Conservation (phyloP, 208 protist species). For the Naegleria fowleri region DNA sequence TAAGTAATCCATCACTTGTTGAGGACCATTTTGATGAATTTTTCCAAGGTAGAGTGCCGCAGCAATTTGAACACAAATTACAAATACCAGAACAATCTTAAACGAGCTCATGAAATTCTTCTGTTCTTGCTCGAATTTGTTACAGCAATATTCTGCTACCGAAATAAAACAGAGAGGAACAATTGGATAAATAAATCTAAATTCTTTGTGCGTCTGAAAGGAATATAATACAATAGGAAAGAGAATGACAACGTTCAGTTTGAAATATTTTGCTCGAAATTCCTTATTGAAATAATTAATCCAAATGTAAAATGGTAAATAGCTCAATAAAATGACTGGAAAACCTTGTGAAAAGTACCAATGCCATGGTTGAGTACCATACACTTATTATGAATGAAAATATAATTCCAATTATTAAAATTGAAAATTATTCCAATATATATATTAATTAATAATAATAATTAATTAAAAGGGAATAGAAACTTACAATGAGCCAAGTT, state of each 20-base stretch:
- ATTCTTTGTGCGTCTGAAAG: conserved; percentile 16
- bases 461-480: too few relatives aligned
- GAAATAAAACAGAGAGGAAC: neutral
- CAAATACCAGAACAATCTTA: neutral
- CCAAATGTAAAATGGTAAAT: neutral
- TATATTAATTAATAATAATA: too few relatives aligned
- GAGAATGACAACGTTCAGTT: neutral
- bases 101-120: neutral
- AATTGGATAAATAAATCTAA: conserved; percentile 26
- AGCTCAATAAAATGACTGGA: neutral
- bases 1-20: neutral
- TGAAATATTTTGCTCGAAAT: neutral
- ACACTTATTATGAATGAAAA: neutral
- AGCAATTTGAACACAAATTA: neutral
- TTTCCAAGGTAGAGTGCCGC: neutral
- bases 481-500: neutral
- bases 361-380: conserved; percentile 21
- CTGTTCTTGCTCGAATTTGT: neutral
- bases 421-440: too few relatives aligned
- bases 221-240: neutral
- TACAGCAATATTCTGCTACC: neutral
- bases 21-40: conserved; percentile 8
- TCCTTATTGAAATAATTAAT: neutral
- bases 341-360: conserved; percentile 26
- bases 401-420: neutral